Evolutionary conservation across 202 grass and related monocot species (phyloP), one percentile per base, ranked within the genome.

Genomic region (Panicum hallii): DNA sequence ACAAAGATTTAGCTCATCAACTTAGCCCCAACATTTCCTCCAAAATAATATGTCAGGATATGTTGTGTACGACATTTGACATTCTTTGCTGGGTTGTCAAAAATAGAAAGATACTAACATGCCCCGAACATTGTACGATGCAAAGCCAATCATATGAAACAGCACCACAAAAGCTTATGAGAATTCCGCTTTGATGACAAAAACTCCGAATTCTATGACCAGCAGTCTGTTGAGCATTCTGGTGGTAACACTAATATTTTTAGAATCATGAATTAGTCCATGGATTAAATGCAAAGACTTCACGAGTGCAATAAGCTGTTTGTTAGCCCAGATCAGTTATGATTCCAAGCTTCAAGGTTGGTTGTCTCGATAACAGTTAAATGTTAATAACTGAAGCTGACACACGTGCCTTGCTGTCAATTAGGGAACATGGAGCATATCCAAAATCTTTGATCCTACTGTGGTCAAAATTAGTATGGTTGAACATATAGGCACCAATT

Each of bases 301-400:
- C 36, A 38, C 3, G 32, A 20, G 43, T 87, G 44, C 54, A 77
- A 74, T 11, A 67, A 80, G 82, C 11, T 68, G 15, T 16, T 74
- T 74, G 43, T 60, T 74, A 42, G 17, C 48, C 17, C 32, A 79
- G 34, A 83, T 67, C 67, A 79, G 47, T 67, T 55, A 67, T 36
- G 48, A 41, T 88, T 64, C 67, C 58, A 70, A 16, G 42, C 30
- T 63, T 84, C 41, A 68, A 79, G 49, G 60, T 5, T 68, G 28
- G 30, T 53, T 73, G 48, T 36, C 57, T n/a, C 5, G 58, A 23
- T 19, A 74, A 58, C 54, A 67, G 11, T 70, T 65, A 50, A 89
- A 74, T 68, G 8, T 50, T 74, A 65, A 42, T 43, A 52, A 83
- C 15, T 41, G 44, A 63, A 74, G 19, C 20, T 69, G 26, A 70